Conservation (phyloP, 257 asterid species). For the Rauvolfia tetraphylla region DNA sequence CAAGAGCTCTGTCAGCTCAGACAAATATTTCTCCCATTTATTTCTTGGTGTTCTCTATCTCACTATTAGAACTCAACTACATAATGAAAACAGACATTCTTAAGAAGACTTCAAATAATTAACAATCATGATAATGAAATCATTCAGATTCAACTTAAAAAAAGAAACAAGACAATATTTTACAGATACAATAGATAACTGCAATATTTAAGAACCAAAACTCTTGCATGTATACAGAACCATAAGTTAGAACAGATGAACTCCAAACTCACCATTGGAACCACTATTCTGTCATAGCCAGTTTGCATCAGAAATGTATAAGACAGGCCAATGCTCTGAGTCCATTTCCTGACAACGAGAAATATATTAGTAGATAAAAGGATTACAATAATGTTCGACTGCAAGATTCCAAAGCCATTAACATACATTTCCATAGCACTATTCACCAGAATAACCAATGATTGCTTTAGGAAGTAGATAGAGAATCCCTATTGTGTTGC, state of each 20-base stretch:
- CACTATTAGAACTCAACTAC: not conserved
- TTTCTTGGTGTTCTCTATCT: not conserved
- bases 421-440: too few species aligned
- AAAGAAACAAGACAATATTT: not conserved
- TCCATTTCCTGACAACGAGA: slow-evolving; percentile 54
- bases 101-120: not conserved
- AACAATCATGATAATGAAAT: not conserved
- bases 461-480: not conserved
- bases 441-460: not conserved
- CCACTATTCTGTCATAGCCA: slow-evolving; percentile 79
- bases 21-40: not conserved
- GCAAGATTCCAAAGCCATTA: too few species aligned
- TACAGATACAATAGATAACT: not conserved
- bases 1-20: not conserved
- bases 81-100: not conserved
- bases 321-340: slow-evolving; percentile 89
- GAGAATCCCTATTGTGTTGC: not conserved
- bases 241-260: slow-evolving; percentile 20
- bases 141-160: not conserved
- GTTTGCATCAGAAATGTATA: slow-evolving; percentile 78
- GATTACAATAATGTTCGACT: not conserved
- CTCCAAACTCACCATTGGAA: slow-evolving; percentile 82
- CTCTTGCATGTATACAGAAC: not conserved
- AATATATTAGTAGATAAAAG: slow-evolving; percentile 21
- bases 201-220: not conserved